phyloP scores from a whole-genome alignment of 495 filamentous ascomycete genomes.

The Pseudoneurospora amorphoporcata region DNA sequence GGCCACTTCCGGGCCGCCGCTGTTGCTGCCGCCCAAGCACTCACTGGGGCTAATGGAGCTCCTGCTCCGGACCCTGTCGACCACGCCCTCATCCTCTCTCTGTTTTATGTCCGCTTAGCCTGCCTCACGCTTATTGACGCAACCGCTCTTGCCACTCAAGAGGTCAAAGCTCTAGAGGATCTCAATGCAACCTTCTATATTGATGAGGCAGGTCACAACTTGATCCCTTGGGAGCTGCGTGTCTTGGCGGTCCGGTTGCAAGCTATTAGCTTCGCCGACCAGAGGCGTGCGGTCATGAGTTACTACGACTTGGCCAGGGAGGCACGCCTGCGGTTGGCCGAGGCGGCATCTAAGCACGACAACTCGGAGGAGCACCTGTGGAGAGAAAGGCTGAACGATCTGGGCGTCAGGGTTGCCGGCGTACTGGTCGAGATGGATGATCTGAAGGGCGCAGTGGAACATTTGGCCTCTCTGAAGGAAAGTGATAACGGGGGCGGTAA shows the following conservation, averaged over 20 bases:
- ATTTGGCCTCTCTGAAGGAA: constrained; percentile 42
- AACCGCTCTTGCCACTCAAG: constrained; percentile 66
- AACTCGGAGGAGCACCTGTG: constrained; percentile 48
- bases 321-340: constrained; percentile 45
- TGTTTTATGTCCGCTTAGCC: constrained; percentile 77
- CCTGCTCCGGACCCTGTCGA: constrained; percentile 44
- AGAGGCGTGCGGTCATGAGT: constrained; percentile 71
- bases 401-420: constrained; percentile 70
- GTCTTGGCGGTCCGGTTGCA: constrained; percentile 74
- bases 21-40: constrained; percentile 57
- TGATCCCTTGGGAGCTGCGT: constrained; percentile 81
- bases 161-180: constrained; percentile 76
- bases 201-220: constrained; percentile 38
- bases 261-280: constrained; percentile 72
- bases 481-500: constrained; percentile 17
- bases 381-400: constrained; percentile 56
- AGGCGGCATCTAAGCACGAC: constrained; percentile 24
- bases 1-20: constrained; percentile 67
- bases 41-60: constrained; percentile 40
- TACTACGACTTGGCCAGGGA: constrained; percentile 83
- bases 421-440: constrained; percentile 89
- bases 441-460: constrained; percentile 59
- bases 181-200: constrained; percentile 61
- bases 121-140: constrained; percentile 65
- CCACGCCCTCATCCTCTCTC: constrained; percentile 53